phyloP scores from a whole-genome alignment of 352 stramenopile species.

The Blastocystis sp. region DNA sequence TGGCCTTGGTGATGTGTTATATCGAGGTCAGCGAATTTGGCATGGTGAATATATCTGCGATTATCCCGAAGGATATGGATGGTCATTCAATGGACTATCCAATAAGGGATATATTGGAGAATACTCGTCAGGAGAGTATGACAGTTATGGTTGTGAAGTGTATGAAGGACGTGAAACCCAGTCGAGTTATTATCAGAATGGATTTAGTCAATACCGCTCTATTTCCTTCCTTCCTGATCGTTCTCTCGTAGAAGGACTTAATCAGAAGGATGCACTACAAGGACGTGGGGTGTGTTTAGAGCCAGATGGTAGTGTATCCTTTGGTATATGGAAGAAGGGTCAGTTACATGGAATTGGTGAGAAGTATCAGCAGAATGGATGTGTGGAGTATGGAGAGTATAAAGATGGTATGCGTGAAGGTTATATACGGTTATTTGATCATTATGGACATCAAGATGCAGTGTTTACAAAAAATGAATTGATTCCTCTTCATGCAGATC shows the following conservation, averaged over 20 bases:
- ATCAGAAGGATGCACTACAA: background rate
- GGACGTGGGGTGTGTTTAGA: background rate
- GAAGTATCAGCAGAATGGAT: background rate
- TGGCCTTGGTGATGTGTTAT: background rate
- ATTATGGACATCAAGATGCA: no score
- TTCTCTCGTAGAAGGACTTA: background rate
- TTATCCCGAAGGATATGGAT: background rate
- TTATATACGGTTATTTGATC: background rate
- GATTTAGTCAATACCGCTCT: background rate
- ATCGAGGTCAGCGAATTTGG: background rate
- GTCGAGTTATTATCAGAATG: background rate
- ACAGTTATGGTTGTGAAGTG: background rate
- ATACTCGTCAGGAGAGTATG: background rate
- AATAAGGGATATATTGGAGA: background rate
- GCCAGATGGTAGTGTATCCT: background rate
- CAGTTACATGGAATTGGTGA: background rate
- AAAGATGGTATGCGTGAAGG: background rate
- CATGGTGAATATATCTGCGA: background rate
- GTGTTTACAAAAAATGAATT: no score
- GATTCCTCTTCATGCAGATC: no score
- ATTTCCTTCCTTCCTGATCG: background rate
- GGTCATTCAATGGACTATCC: background rate
- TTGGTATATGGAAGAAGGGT: background rate
- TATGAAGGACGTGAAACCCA: background rate
- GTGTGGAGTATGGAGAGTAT: background rate